Conservation (phyloP, 306 rosid species). For the Dryas drummondii region DNA sequence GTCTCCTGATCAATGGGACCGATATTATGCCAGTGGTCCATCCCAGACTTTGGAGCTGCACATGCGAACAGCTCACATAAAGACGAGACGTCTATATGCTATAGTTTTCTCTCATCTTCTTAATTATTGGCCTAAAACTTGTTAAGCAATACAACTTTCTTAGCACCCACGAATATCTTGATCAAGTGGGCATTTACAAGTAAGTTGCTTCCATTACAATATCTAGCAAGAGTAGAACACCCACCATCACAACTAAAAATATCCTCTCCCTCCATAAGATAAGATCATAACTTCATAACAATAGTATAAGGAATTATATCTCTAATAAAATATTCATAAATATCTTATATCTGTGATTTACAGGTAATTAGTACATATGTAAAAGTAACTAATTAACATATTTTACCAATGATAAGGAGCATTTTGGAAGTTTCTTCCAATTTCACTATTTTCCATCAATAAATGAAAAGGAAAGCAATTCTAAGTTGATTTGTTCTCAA, state of each 20-base stretch:
- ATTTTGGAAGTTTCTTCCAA: too few relatives aligned
- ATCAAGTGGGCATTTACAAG: constrained; percentile 24
- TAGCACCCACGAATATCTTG: constrained; percentile 22
- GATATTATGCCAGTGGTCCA: constrained; percentile 34
- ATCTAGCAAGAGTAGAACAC: background rate
- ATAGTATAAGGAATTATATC: background rate
- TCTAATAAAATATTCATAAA: background rate
- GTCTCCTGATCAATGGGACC: constrained; percentile 11
- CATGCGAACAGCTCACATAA: constrained; percentile 57
- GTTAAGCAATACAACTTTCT: constrained; percentile 29
- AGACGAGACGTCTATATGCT: constrained; percentile 37
- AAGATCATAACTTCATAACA: background rate
- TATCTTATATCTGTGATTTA: background rate
- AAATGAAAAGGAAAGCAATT: too few relatives aligned
- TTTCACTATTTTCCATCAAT: too few relatives aligned
- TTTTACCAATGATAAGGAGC: too few relatives aligned
- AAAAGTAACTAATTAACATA: too few relatives aligned
- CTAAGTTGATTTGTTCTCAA: background rate
- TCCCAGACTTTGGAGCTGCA: constrained; percentile 28
- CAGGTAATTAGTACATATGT: too few relatives aligned
- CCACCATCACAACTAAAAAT: background rate
- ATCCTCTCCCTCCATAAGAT: background rate
- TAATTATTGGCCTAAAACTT: constrained; percentile 26
- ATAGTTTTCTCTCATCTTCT: constrained; percentile 11
- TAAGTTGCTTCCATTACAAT: constrained; percentile 19